phyloP scores from a whole-genome alignment of 202 grass and related monocot species.

The Thinopyrum obtusiflorum region DNA sequence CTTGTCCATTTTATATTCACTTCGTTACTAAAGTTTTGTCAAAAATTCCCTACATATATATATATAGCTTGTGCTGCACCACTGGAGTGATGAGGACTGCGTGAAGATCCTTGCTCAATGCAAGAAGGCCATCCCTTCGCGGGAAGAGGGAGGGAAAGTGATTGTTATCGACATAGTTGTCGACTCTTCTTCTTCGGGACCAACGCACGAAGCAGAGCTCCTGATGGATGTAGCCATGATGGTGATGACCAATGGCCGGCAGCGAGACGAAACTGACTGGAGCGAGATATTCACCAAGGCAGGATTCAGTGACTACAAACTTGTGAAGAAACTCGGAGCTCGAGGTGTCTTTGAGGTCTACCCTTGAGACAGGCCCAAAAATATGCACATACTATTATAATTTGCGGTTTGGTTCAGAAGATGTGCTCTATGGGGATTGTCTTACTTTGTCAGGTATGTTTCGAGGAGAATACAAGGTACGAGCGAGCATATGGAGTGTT shows the following conservation, averaged over 20 bases:
- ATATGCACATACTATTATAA: not conserved
- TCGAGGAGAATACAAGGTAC: not conserved
- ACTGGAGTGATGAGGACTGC: slow-evolving; percentile 35
- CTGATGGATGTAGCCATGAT: slow-evolving; percentile 47
- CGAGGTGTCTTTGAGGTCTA: slow-evolving; percentile 46
- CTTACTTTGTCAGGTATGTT: not conserved
- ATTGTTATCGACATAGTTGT: slow-evolving; percentile 42
- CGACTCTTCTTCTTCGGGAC: not conserved
- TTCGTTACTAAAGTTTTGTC: too few relatives aligned
- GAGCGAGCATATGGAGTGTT: not conserved
- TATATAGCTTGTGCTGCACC: slow-evolving; percentile 32
- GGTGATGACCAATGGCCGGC: slow-evolving; percentile 22
- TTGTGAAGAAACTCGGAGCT: slow-evolving; percentile 36
- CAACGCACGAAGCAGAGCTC: slow-evolving; percentile 23
- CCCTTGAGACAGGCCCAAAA: slow-evolving; percentile 9
- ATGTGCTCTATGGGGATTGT: not conserved
- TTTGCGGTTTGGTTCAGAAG: not conserved
- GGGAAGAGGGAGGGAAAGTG: slow-evolving; percentile 41
- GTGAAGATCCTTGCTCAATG: slow-evolving; percentile 26
- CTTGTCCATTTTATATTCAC: not conserved
- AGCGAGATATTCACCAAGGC: slow-evolving; percentile 31
- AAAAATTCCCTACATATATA: not conserved
- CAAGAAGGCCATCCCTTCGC: slow-evolving; percentile 40
- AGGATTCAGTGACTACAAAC: slow-evolving; percentile 42
- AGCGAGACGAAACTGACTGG: slow-evolving; percentile 56